Evolutionary conservation across 495 filamentous ascomycete genomes (phyloP).

Genomic region (Lasiosphaeria ovina): DNA sequence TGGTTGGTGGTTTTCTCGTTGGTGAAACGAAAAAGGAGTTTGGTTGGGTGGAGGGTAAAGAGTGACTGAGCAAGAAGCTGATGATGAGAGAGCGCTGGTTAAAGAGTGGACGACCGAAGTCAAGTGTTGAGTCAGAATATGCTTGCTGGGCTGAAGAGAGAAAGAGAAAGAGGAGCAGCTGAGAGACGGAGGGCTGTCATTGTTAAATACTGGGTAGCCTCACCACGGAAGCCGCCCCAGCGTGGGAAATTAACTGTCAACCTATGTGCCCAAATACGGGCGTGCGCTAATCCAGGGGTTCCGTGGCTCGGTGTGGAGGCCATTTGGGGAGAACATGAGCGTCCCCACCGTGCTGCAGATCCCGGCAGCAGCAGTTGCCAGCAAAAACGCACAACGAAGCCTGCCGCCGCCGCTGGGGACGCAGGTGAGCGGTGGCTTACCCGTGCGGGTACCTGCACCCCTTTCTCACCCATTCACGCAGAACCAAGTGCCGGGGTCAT

Average conservation of each 20-base stretch:
- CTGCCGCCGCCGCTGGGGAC: slow-evolving; percentile 2
- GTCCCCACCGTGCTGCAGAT: slow-evolving; percentile 3
- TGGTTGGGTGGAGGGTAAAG: slow-evolving; percentile 31
- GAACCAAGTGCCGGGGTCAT: background rate
- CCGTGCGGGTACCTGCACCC: background rate
- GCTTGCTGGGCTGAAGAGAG: slow-evolving; percentile 51
- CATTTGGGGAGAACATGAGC: slow-evolving; percentile 6
- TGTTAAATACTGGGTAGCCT: slow-evolving; percentile 29
- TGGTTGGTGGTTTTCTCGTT: slow-evolving; percentile 23
- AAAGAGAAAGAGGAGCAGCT: slow-evolving; percentile 29
- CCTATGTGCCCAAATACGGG: slow-evolving; percentile 21
- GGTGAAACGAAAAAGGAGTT: slow-evolving; percentile 33
- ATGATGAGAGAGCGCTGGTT: slow-evolving; percentile 31
- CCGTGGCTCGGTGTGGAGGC: slow-evolving; percentile 23
- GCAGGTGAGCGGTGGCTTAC: background rate
- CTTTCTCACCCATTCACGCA: slow-evolving; percentile 4
- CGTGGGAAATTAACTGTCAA: slow-evolving; percentile 35
- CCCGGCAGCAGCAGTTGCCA: background rate
- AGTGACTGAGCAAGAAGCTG: slow-evolving; percentile 41
- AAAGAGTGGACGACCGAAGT: slow-evolving; percentile 64
- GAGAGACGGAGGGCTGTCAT: slow-evolving; percentile 23
- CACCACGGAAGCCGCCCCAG: background rate
- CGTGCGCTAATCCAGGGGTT: slow-evolving; percentile 35
- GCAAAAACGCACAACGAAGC: background rate
- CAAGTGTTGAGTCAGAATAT: slow-evolving; percentile 45